A percentile compares a stretch with the other conserved stretches of the same genome.
Evolutionary conservation across 768 basidiomycete genomes (phyloP).

Genomic region (Calocera cornea): DNA sequence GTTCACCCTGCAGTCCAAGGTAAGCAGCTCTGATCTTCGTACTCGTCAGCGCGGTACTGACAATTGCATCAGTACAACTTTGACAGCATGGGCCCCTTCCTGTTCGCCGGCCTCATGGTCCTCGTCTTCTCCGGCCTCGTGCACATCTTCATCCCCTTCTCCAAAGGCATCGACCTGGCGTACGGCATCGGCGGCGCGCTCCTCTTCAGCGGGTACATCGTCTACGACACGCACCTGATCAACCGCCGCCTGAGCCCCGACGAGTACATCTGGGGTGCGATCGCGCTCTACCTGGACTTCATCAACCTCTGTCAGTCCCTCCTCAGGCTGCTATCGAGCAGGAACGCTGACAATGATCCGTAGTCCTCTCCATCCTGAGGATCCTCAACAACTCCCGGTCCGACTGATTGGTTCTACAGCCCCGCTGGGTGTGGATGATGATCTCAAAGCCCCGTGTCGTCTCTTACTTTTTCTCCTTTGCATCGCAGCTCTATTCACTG

Average conservation of each 20-base stretch:
- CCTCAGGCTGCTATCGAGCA: background rate
- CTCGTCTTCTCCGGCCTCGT: background rate
- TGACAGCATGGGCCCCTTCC: constrained; percentile 10
- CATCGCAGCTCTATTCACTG: background rate
- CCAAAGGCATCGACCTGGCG: constrained; percentile 63
- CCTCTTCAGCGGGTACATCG: constrained; percentile 78
- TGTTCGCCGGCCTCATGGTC: background rate
- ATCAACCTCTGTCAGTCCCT: constrained; percentile 65
- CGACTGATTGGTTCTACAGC: too few species aligned
- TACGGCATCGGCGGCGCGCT: constrained; percentile 66
- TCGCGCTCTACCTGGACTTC: constrained; percentile 91
- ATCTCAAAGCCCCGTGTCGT: background rate
- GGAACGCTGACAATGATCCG: constrained; percentile 4
- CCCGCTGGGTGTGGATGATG: too few species aligned
- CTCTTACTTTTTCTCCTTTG: background rate
- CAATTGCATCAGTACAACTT: constrained; percentile 68
- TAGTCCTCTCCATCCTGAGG: constrained; percentile 71
- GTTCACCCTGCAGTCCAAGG: constrained; percentile 91
- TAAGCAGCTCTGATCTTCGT: constrained; percentile 21
- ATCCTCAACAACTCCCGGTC: constrained; percentile 41
- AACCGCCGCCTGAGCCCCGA: constrained; percentile 81
- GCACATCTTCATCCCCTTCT: constrained; percentile 41
- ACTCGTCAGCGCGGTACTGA: constrained; percentile 9
- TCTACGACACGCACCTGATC: constrained; percentile 85
- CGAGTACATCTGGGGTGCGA: constrained; percentile 81